phyloP scores from a whole-genome alignment of 345 rosid genomes.

The Odontarrhena argentea region DNA sequence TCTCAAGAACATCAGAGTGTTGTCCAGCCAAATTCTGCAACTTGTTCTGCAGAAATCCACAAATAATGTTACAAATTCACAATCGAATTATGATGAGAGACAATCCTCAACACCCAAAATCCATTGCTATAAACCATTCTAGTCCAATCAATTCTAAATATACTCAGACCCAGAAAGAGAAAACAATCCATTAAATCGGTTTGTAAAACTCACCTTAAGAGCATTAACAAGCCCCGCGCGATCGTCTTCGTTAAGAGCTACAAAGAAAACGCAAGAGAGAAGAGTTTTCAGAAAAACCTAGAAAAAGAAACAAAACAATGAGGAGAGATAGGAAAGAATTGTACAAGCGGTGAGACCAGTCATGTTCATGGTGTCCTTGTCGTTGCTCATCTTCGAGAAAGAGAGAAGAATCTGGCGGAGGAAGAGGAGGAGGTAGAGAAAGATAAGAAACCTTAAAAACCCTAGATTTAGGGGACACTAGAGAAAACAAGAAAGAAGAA shows the following conservation, averaged over 20 bases:
- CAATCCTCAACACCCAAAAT: slow-evolving; percentile 14
- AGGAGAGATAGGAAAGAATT: not conserved
- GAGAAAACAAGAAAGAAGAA: not conserved
- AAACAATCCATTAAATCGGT: slow-evolving; percentile 4
- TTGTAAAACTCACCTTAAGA: slow-evolving; percentile 60
- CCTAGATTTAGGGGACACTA: slow-evolving; percentile 50
- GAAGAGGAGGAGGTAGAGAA: slow-evolving; percentile 20
- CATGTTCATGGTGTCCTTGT: slow-evolving; percentile 64
- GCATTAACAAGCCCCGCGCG: slow-evolving; percentile 80
- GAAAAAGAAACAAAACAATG: not conserved
- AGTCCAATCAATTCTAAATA: not conserved
- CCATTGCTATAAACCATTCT: not conserved
- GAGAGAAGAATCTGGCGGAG: slow-evolving; percentile 21
- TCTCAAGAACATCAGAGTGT: slow-evolving; percentile 75
- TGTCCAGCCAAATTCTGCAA: slow-evolving; percentile 80
- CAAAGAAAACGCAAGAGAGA: slow-evolving; percentile 8
- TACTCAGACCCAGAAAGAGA: not conserved
- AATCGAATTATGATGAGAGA: not conserved
- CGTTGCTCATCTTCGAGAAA: slow-evolving; percentile 59
- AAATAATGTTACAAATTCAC: not conserved
- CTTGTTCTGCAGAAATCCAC: slow-evolving; percentile 56
- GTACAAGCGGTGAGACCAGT: slow-evolving; percentile 76
- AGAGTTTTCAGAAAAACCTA: not conserved
- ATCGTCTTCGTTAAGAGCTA: slow-evolving; percentile 71
- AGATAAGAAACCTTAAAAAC: slow-evolving; percentile 46